Conservation (phyloP, 495 filamentous ascomycete species). For the Tuber indicum region DNA sequence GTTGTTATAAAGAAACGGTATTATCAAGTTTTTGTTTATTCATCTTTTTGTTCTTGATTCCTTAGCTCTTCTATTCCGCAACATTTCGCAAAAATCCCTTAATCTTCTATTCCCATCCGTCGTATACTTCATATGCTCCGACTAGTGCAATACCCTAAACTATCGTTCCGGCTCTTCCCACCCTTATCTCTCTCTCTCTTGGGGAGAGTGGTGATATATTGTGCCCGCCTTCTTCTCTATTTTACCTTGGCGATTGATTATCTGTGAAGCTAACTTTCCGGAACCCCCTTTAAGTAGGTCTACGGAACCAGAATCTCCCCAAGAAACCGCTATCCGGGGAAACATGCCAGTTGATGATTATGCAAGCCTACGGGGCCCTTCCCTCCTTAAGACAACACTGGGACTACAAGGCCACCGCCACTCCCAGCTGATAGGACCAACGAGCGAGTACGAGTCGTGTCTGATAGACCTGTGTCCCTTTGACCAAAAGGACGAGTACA, state of each 20-base stretch:
- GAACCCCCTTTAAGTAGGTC: slow-evolving; percentile 50
- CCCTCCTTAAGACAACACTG: slow-evolving; percentile 57
- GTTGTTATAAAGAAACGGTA: slow-evolving; percentile 55
- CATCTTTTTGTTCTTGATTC: slow-evolving; percentile 25
- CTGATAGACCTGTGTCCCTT: slow-evolving; percentile 66
- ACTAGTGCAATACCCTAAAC: not conserved
- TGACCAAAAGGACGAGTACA: slow-evolving; percentile 64
- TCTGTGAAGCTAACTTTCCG: slow-evolving; percentile 27
- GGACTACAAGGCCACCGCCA: slow-evolving; percentile 58
- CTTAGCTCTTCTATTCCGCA: not conserved
- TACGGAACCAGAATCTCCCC: slow-evolving; percentile 48
- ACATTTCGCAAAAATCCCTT: not conserved
- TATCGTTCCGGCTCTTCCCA: not conserved
- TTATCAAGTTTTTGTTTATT: slow-evolving; percentile 45
- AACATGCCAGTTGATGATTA: slow-evolving; percentile 40
- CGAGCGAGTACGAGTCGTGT: slow-evolving; percentile 66
- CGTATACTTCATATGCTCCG: not conserved
- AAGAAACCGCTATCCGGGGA: slow-evolving; percentile 17
- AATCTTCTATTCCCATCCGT: not conserved
- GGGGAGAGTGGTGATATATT: slow-evolving; percentile 3
- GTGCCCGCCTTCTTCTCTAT: not conserved
- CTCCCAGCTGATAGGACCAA: slow-evolving; percentile 60
- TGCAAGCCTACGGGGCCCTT: slow-evolving; percentile 46
- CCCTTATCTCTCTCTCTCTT: slow-evolving; percentile 18
- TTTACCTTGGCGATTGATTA: not conserved